Base-by-base conservation (phyloP, 805 yeast species). In the Candida rishiriensis region DNA sequence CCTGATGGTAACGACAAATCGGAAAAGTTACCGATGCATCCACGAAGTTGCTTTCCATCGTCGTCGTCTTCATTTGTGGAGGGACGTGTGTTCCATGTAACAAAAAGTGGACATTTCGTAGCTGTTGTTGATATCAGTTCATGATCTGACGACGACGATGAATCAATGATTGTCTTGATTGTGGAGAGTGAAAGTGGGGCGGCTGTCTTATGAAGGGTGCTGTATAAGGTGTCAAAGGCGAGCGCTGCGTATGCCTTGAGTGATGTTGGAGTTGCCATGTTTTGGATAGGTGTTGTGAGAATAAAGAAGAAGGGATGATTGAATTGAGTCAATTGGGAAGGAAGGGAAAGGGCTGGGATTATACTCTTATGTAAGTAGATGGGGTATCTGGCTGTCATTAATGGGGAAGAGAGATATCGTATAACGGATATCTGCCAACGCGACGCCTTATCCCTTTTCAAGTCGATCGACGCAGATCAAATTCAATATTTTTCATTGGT, bases 21-120 rank as follows among this genome's bases (percentile, higher is more conserved):
- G 15, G 72, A 68, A 60, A 93, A 93, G 0, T 96, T 90, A 1
- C 99, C 99, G 43, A 91, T 93, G 59, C 99, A 91, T 0, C 99
- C 99, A 36, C 98, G 70, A 39, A 91, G 68, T 12, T 68, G 65
- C 21, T 64, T 59, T 1, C 63, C 56, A 10, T 47, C 59, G 8
- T n/a, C n/a, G 12, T 33, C 59, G 8, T n/a, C n/a, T 5, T 33
- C 36, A 18, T 18, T 21, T 45, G 41, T 61, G 41, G 53, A 50
- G 36, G 3, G 50, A 45, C 15, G 55, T 53, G 44, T 72, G 53
- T 80, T 82, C 96, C 97, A 93, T 0, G 98, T 93, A 29, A 91
- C 85, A 66, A 93, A 93, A 26, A 91, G 65, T 0, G 98, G 93
- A 7, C 68, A 65, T 34, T 59, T 56, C 36, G 53, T 29, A 11